Conservation (phyloP, 2,329 filamentous ascomycete genomes). For the Metarhizium brunneum region DNA sequence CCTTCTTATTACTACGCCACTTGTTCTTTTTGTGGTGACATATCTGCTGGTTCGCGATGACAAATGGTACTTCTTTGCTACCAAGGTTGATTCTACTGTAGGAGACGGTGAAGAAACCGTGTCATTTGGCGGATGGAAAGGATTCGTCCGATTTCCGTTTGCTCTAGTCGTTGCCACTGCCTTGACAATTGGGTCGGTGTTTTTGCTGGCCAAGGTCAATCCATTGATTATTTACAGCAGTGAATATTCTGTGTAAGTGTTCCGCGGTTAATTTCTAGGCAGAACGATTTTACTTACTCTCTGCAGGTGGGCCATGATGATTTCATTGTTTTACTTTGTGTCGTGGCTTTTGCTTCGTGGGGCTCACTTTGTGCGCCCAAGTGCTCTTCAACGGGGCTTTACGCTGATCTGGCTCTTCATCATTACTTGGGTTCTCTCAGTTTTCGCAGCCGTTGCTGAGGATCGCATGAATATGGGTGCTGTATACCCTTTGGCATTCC, state of each 20-base stretch:
- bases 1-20: slow-evolving; percentile 68
- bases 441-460: slow-evolving; percentile 65
- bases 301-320: slow-evolving; percentile 67
- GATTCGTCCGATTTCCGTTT: slow-evolving; percentile 76
- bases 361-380: slow-evolving; percentile 72
- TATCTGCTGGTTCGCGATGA: slow-evolving; percentile 60
- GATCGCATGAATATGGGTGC: slow-evolving; percentile 63
- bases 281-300: slow-evolving; percentile 10
- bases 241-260: slow-evolving; percentile 60
- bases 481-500: slow-evolving; percentile 74
- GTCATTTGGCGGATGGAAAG: slow-evolving; percentile 64
- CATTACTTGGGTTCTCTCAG: slow-evolving; percentile 62
- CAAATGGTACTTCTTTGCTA: slow-evolving; percentile 83
- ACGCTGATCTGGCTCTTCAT: slow-evolving; percentile 76
- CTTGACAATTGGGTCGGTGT: slow-evolving; percentile 62
- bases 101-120: slow-evolving; percentile 54
- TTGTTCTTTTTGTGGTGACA: slow-evolving; percentile 61
- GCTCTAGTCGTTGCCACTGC: slow-evolving; percentile 59
- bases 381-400: slow-evolving; percentile 76
- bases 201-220: slow-evolving; percentile 73
- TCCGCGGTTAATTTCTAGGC: too few relatives aligned
- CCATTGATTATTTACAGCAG: slow-evolving; percentile 88
- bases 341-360: slow-evolving; percentile 78
- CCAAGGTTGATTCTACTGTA: slow-evolving; percentile 42
- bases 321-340: slow-evolving; percentile 69